Percentiles rank a stretch among this genome's conserved stretches.
These are phyloP conservation scores for Saksenaea oblongispora DNA, from an alignment of 371 early-diverging fungal genomes.

Conservation along the genomic window DNA sequence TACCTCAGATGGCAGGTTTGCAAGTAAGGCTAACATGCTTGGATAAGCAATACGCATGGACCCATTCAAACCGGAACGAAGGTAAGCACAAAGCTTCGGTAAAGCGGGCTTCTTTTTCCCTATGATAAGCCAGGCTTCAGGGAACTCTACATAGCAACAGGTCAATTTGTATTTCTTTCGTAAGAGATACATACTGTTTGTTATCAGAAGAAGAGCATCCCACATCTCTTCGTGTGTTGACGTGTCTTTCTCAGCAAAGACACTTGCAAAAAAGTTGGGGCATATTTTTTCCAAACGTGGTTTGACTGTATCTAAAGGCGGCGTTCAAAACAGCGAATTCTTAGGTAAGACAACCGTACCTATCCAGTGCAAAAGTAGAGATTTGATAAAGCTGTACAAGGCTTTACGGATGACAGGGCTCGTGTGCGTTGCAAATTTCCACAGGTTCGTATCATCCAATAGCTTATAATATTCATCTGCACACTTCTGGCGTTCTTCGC, in stretches of 20 bases:
- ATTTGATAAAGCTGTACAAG: constrained; percentile 46
- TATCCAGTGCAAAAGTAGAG: constrained; percentile 38
- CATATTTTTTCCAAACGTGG: constrained; percentile 51
- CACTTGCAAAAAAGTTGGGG: constrained; percentile 47
- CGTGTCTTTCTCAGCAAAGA: constrained; percentile 58
- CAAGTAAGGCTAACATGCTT: constrained; percentile 68
- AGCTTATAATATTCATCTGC: constrained; percentile 44
- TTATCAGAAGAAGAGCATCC: constrained; percentile 63
- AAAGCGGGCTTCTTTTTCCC: constrained; percentile 67
- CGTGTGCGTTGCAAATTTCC: constrained; percentile 46
- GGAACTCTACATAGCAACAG: constrained; percentile 46
- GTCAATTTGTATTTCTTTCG: background rate
- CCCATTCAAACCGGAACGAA: constrained; percentile 69
- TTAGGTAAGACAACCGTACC: constrained; percentile 22
- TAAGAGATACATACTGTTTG: constrained; percentile 54
- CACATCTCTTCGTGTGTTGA: constrained; percentile 60
- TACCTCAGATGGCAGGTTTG: constrained; percentile 55
- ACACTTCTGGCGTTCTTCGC: constrained; percentile 40
- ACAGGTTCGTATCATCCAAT: constrained; percentile 50
- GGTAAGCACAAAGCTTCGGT: constrained; percentile 62
- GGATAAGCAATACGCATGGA: constrained; percentile 66
- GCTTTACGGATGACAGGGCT: constrained; percentile 56
- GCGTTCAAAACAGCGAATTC: background rate
- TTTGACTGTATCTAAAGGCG: constrained; percentile 35
- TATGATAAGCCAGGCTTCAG: constrained; percentile 66